Base-by-base conservation (phyloP, 2,329 filamentous ascomycete species). In the Sporothrix pallida region DNA sequence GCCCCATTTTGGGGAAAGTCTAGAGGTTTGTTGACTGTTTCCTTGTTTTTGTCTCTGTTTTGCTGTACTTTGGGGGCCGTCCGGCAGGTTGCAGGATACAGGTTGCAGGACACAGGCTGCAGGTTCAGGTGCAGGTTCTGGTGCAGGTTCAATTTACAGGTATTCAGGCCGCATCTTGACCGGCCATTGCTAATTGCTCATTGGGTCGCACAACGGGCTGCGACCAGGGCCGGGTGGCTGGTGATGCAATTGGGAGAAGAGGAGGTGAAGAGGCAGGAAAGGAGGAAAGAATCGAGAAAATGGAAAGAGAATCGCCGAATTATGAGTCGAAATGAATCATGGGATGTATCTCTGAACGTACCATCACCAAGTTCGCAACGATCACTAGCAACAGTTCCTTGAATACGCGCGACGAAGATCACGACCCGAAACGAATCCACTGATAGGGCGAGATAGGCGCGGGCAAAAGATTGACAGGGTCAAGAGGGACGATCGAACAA, bases 261-360 rank as follows among this genome's bases (percentile, higher is more conserved):
- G 17, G 44, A 50, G 12, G 13, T 26, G 56, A 67, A 26, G 15
- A 26, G 62, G 17, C 60, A 17, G 31, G 20, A 44, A 63, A 46
- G n/a, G 31, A n/a, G 44, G 37, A 23, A 46, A 13, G n/a, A n/a
- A 20, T 1, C 12, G 26, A n/a, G 56, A 17, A 12, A 15, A 60
- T 13, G 56, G 37, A 60, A 31, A 37, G 26, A 60, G 26, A 60
- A 17, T 23, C 60, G 26, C 37, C 13, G 54, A 44, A 17, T 8
- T 44, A 44, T n/a, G 58, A 63, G 62, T 48, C n/a, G 42, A 67
- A 46, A 63, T 63, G 44, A 20, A 67, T 67, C 63, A 31, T 10
- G 23, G 6, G 15, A 44, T 23, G 44, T 31, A 5, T 63, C 31
- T 13, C 20, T 31, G 13, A 9, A 15, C 48, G 62, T 26, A 9